Base-by-base conservation (phyloP, 2,329 filamentous ascomycete genomes). In the Pseudocercospora macadamiae region DNA sequence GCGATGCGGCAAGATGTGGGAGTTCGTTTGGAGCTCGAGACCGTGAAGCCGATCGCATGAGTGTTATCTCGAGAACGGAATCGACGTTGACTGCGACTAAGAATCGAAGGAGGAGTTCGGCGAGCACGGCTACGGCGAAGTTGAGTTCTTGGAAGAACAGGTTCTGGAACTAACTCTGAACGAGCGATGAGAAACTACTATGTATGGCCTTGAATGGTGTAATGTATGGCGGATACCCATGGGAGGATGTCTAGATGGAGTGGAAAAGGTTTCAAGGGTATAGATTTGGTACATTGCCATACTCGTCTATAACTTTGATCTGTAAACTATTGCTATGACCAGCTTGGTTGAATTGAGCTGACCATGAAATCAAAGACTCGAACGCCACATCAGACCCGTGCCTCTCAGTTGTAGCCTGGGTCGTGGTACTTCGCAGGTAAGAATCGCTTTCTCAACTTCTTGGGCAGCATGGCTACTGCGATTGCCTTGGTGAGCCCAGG, bases 81-180 rank as follows among this genome's bases (percentile, higher is more conserved):
- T 54, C 47, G 25, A 32, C 44, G 2, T 32, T 45, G 44, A 39
- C 30, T 26, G 37, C 52, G 12, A 60, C 51, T 18, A 39, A 48
- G 7, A 28, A 47, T 21, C 34, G 60, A 44, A 54, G 56, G 16
- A 52, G 58, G 32, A 59, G 59, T 21, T 62, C 58, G 39, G 54
- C 57, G 21, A 63, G 61, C 45, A 60, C 61, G 3, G 63, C 62
- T 12, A 62, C 63, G 12, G 55, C 61, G 16, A 64, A 59, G 36
- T 48, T 60, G 57, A 64, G 59, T 45, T 57, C 57, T 2, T 65
- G 63, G 63, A 57, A 52, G 36, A 61, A 25, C 19, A 54, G 58
- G 19, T 59, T 65, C 10, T 56, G 57, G n/a, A n/a, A n/a, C n/a
- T 47, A 55, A 56, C 19, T 56, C 54, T 16, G 44, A 30, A 25